Evolutionary conservation across 2,329 filamentous ascomycete genomes (phyloP), one percentile per base, ranked within the genome.

Genomic region (Elsinoe ampelina): DNA sequence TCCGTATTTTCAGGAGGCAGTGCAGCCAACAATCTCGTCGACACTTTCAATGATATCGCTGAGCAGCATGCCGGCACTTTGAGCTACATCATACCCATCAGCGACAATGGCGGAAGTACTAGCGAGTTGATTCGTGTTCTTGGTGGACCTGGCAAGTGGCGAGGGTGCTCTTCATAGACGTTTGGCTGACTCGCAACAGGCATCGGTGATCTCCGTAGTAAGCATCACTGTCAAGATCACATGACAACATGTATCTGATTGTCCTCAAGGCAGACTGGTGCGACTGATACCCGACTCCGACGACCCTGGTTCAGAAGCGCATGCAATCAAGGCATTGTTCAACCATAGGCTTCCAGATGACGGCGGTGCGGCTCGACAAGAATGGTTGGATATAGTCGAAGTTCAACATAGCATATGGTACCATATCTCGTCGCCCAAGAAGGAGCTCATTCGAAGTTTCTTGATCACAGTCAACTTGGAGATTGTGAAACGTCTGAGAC

Each of bases 61-160:
- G 71, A 83, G 60, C 84, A 79, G 63, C 87, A 86, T 60, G 72
- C 79, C 39, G 86, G 85, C 66, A 75, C 79, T 2, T 73, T 95
- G 41, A 89, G 82, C 71, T 95, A 95, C 70, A 83, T 96, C 58
- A 95, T 97, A 54, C 92, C 92, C 35, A 95, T 96, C 68, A 93
- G 87, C 62, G 92, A 97, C 73, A 97, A 97, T 71, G 92, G 92
- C 50, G 92, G 92, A 38, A 95, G 88, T 64, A 95, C 90, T 2
- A 95, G 89, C 43, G 92, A 97, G 74, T 76, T 96, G 65, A 95
- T 96, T 62, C 81, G 93, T 35, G 90, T 97, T 35, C 93, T 97
- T 72, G 93, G 92, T 12, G 93, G 93, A 1, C 92, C 92, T 62
- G 92, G 92, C 85, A 73, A 57, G 72, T 48, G 12, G 20, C 57